A percentile compares a stretch with the other conserved stretches of the same genome.
Conservation (phyloP, 257 asterid genomes). For the Plantago elongata region DNA sequence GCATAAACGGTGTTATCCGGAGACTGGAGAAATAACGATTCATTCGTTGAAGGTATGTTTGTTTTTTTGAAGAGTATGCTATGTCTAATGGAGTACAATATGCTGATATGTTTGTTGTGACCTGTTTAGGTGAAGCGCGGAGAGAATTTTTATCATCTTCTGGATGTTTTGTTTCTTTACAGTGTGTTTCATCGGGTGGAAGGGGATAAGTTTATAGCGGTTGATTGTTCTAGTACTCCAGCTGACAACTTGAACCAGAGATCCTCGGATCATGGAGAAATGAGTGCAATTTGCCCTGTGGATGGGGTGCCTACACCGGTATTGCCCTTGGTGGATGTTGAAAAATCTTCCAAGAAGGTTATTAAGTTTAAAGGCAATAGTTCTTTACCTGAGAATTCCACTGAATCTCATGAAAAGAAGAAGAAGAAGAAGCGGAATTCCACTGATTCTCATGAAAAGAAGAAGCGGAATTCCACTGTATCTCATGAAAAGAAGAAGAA, state of each 20-base stretch:
- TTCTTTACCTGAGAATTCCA: neutral
- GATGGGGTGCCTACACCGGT: slow-evolving; percentile 19
- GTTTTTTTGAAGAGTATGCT: slow-evolving; percentile 1
- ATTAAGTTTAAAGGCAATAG: slow-evolving; percentile 3
- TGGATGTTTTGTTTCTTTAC: slow-evolving; percentile 51
- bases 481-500: slow-evolving; percentile 25
- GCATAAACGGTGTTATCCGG: slow-evolving; percentile 49
- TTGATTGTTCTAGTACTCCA: slow-evolving; percentile 31
- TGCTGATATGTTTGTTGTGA: slow-evolving; percentile 17
- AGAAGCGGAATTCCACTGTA: no score
- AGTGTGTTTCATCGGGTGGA: slow-evolving; percentile 39
- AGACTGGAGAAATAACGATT: slow-evolving; percentile 40
- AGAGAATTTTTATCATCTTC: slow-evolving; percentile 46
- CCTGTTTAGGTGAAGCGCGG: slow-evolving; percentile 45
- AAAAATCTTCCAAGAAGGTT: slow-evolving; percentile 23
- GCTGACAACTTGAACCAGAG: slow-evolving; percentile 5
- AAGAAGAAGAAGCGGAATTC: no score
- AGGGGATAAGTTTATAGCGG: slow-evolving; percentile 42
- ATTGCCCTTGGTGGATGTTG: slow-evolving; percentile 20
- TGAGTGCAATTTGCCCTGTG: slow-evolving; percentile 20
- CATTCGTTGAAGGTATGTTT: slow-evolving; percentile 50
- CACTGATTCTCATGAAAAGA: slow-evolving; percentile 11
- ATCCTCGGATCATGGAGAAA: slow-evolving; percentile 17
- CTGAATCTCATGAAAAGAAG: no score
- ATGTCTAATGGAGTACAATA: neutral